phyloP scores from a whole-genome alignment of 345 rosid species.

The Theobroma cacao region DNA sequence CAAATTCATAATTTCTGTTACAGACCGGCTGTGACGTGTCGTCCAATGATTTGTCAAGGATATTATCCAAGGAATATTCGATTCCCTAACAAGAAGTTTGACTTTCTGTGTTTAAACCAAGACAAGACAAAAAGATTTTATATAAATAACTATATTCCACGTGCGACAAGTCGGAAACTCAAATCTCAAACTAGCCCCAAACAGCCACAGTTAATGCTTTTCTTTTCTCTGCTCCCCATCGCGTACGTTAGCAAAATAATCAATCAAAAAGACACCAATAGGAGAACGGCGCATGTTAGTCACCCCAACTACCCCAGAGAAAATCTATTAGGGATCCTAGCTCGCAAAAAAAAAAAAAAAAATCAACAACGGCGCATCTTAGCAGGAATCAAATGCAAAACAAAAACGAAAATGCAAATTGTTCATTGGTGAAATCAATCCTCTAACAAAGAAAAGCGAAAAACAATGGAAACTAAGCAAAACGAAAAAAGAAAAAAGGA shows the following conservation, averaged over 20 bases:
- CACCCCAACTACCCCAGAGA: not conserved
- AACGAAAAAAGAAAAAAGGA: too few species aligned
- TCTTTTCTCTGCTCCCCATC: not conserved
- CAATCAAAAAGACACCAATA: not conserved
- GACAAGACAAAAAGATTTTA: not conserved
- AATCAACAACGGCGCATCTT: not conserved
- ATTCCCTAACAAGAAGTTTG: not conserved
- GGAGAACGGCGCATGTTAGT: not conserved
- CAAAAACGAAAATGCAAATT: not conserved
- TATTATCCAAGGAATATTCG: not conserved
- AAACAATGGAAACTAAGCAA: too few species aligned
- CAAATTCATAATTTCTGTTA: not conserved
- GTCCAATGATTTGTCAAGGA: not conserved
- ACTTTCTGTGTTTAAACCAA: not conserved
- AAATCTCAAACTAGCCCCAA: conserved; percentile 20
- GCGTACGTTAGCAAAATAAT: not conserved
- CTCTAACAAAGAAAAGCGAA: not conserved
- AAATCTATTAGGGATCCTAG: not conserved
- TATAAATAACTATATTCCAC: conserved; percentile 11
- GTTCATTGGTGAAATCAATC: not conserved
- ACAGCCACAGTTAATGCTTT: conserved; percentile 1
- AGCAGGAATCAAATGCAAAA: not conserved
- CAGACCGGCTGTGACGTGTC: not conserved
- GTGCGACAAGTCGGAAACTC: not conserved
- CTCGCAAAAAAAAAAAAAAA: not conserved